Evolutionary conservation across 768 basidiomycete species (phyloP), one percentile per base, ranked within the genome.

Genomic region (Heimioporus sp.): DNA sequence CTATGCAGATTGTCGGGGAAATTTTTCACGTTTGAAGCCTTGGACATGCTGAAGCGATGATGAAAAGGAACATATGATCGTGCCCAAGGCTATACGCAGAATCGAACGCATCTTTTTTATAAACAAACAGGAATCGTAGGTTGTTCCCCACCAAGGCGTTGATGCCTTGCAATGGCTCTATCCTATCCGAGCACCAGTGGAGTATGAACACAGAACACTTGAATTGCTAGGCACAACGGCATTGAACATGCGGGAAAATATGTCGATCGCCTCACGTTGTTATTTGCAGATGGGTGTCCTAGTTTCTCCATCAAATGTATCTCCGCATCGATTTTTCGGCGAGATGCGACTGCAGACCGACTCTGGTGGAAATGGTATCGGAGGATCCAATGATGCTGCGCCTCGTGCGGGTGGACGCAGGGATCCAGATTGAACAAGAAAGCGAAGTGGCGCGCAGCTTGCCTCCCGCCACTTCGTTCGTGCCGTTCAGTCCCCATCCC

Each of bases 51-150:
- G 83, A n/a, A 94, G 73, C 1, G 82, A 81, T 0, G 81, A 81
- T 0, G 86, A 87, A 68, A 93, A 92, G 0, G 84, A 80, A n/a
- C 80, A 74, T 43, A n/a, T n/a, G n/a, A 93, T 78, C 49, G 85
- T 69, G 0, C 78, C 80, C 60, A 97, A 95, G 77, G 1, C 82
- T 74, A 16, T 90, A 83, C 0, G 80, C 73, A 0, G 80, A 73
- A 46, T 83, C 80, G 2, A 83, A 79, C 48, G 76, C 76, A 65
- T 96, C 92, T 6, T 92, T 92, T 72, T 88, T 96, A 1, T 60
- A 51, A 9, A 91, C 71, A 20, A 93, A 55, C 3, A 76, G 75
- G 19, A n/a, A n/a, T n/a, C 71, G 72, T 5, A 94, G 69, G 50
- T 92, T 88, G 5, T 61, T 65, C 20, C 85, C 80, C 17, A 96